These are phyloP conservation scores for Curvularia lunata DNA, from an alignment of 2,329 filamentous ascomycete species.

Conservation along the genomic window DNA sequence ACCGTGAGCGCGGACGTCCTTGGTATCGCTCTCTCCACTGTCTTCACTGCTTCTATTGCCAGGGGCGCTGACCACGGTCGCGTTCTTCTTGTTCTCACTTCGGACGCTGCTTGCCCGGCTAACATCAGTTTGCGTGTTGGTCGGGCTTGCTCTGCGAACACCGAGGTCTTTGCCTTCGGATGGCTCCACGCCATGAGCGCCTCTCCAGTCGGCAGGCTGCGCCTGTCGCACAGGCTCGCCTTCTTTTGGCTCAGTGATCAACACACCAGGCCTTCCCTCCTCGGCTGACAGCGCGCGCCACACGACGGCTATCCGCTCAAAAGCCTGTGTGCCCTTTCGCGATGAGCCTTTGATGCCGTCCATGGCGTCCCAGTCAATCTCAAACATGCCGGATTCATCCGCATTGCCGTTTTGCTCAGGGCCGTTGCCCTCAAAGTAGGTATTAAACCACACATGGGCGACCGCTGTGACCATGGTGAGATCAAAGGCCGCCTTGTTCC, in stretches of 20 bases:
- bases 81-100: constrained; percentile 47
- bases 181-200: constrained; percentile 51
- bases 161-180: constrained; percentile 70
- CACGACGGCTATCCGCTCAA: constrained; percentile 83
- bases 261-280: constrained; percentile 44
- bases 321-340: constrained; percentile 78
- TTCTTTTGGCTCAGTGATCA: constrained; percentile 69
- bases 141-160: constrained; percentile 66
- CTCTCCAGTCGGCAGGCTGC: constrained; percentile 76
- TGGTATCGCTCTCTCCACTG: constrained; percentile 46
- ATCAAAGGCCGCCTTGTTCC: constrained; percentile 76
- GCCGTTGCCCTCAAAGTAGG: constrained; percentile 85
- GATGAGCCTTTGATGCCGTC: constrained; percentile 93
- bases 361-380: constrained; percentile 77
- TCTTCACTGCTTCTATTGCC: constrained; percentile 40
- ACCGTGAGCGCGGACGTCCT: constrained; percentile 50
- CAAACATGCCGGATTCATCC: constrained; percentile 72
- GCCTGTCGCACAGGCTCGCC: constrained; percentile 74
- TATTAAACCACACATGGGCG: constrained; percentile 96
- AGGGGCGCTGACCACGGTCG: constrained; percentile 34
- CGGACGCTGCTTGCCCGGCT: constrained; percentile 75
- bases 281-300: constrained; percentile 66
- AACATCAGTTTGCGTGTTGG: constrained; percentile 64
- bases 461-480: constrained; percentile 92
- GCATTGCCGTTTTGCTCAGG: constrained; percentile 71